Base-by-base conservation (phyloP, 768 basidiomycete genomes). In the Suillus spraguei region DNA sequence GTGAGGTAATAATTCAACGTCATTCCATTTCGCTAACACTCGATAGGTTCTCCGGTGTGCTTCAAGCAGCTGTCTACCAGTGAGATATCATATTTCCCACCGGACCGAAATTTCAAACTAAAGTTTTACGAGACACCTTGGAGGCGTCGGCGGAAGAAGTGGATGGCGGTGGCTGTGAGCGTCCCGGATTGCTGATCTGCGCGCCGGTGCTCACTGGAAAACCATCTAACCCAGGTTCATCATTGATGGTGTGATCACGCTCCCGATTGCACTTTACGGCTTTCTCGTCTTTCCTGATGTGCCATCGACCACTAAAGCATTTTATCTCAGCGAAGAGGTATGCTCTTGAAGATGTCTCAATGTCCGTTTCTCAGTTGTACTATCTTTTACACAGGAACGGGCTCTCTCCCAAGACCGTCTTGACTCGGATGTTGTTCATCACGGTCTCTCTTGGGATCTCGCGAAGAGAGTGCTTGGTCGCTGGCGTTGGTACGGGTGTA, bases 241-340 rank as follows among this genome's bases (percentile, higher is more conserved):
- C 63, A 83, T 89, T 49, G 87, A 89, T 68, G 88, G 87, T 4
- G 74, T 88, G n/a, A 89, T 90, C 58, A 89, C 89, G 5, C 72
- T 89, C 17, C 89, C 89, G 0, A 87, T 91, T 64, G 88, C 89
- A 1, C 68, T 89, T 9, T 90, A 89, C 70, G 89, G 89, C 1
- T 91, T 89, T 70, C 67, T 88, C 35, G 78, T 89, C 39, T 92
- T 92, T 71, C 92, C 91, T 17, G 88, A 90, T 70, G 80, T 87
- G 9, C 90, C 90, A 1, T 77, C 81, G 17, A 87, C 84, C 0
- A 90, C 87, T 3, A 81, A 74, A 32, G 88, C 86, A 2, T 86
- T 86, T 61, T 91, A 89, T 74, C 79, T 91, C 11, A 83, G 81
- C 4, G 70, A 82, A 65, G 82, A 87, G 76, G 88, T 85, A 50